Percentiles rank a stretch among this genome's conserved stretches.
phyloP scores from a whole-genome alignment of 2,329 filamentous ascomycete species.

The Rutstroemia sp. region DNA sequence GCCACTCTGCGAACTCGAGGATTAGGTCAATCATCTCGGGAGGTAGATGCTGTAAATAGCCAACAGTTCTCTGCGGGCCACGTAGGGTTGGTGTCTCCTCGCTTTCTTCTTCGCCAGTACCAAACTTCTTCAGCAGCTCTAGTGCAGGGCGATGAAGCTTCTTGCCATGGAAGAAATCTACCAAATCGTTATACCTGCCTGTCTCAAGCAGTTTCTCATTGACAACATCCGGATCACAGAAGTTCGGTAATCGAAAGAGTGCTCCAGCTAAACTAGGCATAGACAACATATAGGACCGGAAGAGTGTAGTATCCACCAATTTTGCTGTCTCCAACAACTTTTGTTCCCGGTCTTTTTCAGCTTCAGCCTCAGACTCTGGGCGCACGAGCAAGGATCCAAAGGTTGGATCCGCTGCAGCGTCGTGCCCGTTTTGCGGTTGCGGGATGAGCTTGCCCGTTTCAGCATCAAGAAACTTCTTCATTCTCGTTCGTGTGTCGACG shows the following conservation, averaged over 20 bases:
- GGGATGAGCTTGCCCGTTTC: slow-evolving; percentile 55
- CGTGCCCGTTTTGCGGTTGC: slow-evolving; percentile 31
- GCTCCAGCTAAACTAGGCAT: slow-evolving; percentile 78
- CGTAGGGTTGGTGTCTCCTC: slow-evolving; percentile 52
- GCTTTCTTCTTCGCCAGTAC: slow-evolving; percentile 47
- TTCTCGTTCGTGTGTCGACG: slow-evolving; percentile 68
- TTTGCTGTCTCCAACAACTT: slow-evolving; percentile 70
- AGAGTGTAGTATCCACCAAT: slow-evolving; percentile 87
- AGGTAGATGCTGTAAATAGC: slow-evolving; percentile 82
- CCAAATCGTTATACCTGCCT: slow-evolving; percentile 82
- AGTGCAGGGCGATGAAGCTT: slow-evolving; percentile 83
- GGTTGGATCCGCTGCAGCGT: slow-evolving; percentile 40
- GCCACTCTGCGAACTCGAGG: slow-evolving; percentile 87
- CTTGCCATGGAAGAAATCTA: slow-evolving; percentile 97
- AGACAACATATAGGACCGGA: slow-evolving; percentile 91
- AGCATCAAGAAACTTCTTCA: slow-evolving; percentile 56
- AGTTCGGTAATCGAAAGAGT: slow-evolving; percentile 92
- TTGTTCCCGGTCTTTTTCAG: slow-evolving; percentile 54
- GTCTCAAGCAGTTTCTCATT: slow-evolving; percentile 87
- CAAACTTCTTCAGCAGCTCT: slow-evolving; percentile 75
- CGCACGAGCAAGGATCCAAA: slow-evolving; percentile 50
- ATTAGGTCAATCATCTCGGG: slow-evolving; percentile 86
- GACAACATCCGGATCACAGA: slow-evolving; percentile 92
- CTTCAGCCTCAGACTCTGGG: slow-evolving; percentile 28
- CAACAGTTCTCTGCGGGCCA: slow-evolving; percentile 76